Evolutionary conservation across 805 yeast species (phyloP), one percentile per base, ranked within the genome.

Genomic region (Debaryomyces tyrocola): DNA sequence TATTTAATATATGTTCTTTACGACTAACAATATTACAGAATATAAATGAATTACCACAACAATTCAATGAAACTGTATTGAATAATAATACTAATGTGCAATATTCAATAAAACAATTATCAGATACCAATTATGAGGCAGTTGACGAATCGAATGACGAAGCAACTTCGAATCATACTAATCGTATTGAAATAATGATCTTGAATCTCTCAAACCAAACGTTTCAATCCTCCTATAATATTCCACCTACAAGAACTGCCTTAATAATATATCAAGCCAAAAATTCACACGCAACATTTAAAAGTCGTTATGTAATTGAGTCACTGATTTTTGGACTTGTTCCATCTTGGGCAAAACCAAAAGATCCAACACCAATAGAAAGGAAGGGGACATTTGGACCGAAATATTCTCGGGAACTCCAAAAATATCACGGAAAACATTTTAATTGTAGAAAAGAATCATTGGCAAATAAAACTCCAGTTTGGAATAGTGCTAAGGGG

Each of bases 251-350:
- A 3, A 66, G 70, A 33, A 53, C 51, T 11, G 80, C 86, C 73
- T 35, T 82, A 63, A 44, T 76, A 50, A 50, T 59, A 14, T 68
- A 57, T 45, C 48, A 56, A 54, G 40, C 39, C 10, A 37, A 41
- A 1, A 36, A 44, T 1, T 41, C 47, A 3, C 31, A 40, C 7
- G 39, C 41, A 33, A 37, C 58, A 1, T 34, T 39, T 1, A 48
- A 46, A 11, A 28, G 41, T 20, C 45, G 48, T 12, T 71, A 63
- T 43, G 43, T 55, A 0, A 47, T 70, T 21, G 77, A 78, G 46
- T 74, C 76, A 37, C 87, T 88, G 94, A 78, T 76, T 40, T 90
- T 96, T 87, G 94, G 96, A 0, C 66, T 90, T 33, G 75, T 87
- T 0, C 96, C 96, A 0, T 56, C 62, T 7, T 86, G 90, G 89